Evolutionary conservation across 2,329 filamentous ascomycete species (phyloP).

Genomic region (Trichoderma atroviride): DNA sequence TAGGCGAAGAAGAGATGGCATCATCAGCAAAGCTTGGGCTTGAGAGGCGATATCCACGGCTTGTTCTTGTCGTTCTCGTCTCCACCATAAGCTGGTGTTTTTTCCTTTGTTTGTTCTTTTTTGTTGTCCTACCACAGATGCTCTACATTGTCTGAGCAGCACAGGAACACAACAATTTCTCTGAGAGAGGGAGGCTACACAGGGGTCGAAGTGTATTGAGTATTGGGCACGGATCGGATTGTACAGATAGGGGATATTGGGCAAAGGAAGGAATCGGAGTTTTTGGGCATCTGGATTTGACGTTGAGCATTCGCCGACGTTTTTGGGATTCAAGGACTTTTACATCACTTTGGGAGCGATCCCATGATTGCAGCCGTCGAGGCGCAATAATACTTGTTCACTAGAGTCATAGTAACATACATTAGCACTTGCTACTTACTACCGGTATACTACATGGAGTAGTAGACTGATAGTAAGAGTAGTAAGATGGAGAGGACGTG

Average conservation of each 20-base stretch:
- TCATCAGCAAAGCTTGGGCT: not conserved
- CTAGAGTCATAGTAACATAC: not conserved
- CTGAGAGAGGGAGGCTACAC: not conserved
- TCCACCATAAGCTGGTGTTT: not conserved
- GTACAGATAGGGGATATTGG: constrained; percentile 1
- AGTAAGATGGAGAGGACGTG: not conserved
- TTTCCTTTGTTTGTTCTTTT: not conserved
- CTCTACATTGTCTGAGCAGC: constrained; percentile 2
- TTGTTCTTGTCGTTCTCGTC: not conserved
- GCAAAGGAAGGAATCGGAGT: not conserved
- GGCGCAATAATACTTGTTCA: not conserved
- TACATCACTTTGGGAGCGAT: constrained; percentile 7
- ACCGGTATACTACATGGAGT: not conserved
- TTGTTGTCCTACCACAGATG: not conserved
- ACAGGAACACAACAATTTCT: not conserved
- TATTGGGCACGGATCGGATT: not conserved
- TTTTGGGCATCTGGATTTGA: not conserved
- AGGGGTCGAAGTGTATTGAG: not conserved
- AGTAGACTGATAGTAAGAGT: not conserved
- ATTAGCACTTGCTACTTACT: not conserved
- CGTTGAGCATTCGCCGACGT: not conserved
- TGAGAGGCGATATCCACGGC: not conserved
- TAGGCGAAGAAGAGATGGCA: not conserved
- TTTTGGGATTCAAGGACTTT: constrained; percentile 2
- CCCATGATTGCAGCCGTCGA: not conserved